Percentiles rank a stretch among this genome's conserved stretches.
phyloP scores from a whole-genome alignment of 2,329 filamentous ascomycete species.

The Epichloe uncinata region DNA sequence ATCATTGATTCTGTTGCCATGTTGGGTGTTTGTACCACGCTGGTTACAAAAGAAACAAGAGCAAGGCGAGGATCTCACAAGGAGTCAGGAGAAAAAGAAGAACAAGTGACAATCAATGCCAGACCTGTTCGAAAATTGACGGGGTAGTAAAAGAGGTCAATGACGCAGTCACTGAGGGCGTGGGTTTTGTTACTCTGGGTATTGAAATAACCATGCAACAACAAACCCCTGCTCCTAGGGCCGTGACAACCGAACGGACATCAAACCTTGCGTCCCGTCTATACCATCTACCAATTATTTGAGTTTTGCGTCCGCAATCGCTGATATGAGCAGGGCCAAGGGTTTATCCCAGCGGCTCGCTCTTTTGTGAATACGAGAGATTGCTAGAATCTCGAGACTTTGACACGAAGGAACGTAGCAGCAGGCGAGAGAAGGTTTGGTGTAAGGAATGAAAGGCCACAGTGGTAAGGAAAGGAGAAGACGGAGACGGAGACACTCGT shows the following conservation, averaged over 20 bases:
- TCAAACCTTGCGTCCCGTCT: neutral
- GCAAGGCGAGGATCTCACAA: neutral
- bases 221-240: neutral
- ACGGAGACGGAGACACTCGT: too few relatives aligned
- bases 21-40: neutral
- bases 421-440: neutral
- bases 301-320: neutral
- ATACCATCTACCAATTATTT: neutral
- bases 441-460: neutral
- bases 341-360: neutral
- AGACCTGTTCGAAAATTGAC: neutral
- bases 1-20: slow-evolving; percentile 9
- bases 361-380: neutral
- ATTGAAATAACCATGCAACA: neutral
- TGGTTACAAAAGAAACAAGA: neutral
- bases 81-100: neutral
- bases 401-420: neutral
- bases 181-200: neutral
- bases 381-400: neutral
- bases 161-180: neutral
- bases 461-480: neutral
- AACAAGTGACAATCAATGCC: neutral
- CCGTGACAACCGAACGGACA: neutral
- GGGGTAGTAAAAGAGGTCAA: neutral
- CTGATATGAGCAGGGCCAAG: neutral